Evolutionary conservation across 2,329 filamentous ascomycete genomes (phyloP), one percentile per base, ranked within the genome.

Genomic region (Mycosphaerelloides madeirae): DNA sequence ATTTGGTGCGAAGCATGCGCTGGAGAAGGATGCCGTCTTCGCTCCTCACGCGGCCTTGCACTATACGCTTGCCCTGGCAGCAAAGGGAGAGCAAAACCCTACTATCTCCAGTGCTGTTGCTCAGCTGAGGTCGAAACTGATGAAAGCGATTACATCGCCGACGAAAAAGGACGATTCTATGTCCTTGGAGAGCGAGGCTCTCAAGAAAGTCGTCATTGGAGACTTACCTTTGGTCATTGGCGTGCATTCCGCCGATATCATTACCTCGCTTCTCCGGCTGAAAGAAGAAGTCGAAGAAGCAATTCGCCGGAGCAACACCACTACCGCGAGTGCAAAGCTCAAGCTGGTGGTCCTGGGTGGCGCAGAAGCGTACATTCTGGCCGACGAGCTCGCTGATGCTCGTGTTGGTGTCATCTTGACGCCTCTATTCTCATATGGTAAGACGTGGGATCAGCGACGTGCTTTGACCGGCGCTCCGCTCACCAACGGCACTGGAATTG

Each of bases 391-490:
- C 9, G 79, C 79, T 0, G 67, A 68, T 0, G 78, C 80, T 0
- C 53, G 68, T 1, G 76, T 82, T 0, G 72, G 77, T 46, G 77
- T 85, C 15, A 74, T 85, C 19, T 72, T 85, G 1, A 70, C 76
- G 0, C 80, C 81, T 1, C 61, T 82, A 11, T 74, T 79, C 50
- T 73, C 78, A 0, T 79, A 77, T 55, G 71, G 73, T 2, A 62
- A 59, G 3, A 63, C 59, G 0, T 85, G 81, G 82, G 80, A 84
- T 49, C 69, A 81, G 62, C 75, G 79, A 0, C 76, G 81, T 2
- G 74, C 78, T 0, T 67, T 85, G 9, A 75, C 79, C 0, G 82
- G 82, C 1, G 81, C 81, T 4, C 82, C 82, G 1, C 69, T 85
- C 0, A 82, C 80, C 1, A 82, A 83, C 54, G 80, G 80, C 19